phyloP scores from a whole-genome alignment of 1,139 yeast species.

The Suhomyces panamericanus region DNA sequence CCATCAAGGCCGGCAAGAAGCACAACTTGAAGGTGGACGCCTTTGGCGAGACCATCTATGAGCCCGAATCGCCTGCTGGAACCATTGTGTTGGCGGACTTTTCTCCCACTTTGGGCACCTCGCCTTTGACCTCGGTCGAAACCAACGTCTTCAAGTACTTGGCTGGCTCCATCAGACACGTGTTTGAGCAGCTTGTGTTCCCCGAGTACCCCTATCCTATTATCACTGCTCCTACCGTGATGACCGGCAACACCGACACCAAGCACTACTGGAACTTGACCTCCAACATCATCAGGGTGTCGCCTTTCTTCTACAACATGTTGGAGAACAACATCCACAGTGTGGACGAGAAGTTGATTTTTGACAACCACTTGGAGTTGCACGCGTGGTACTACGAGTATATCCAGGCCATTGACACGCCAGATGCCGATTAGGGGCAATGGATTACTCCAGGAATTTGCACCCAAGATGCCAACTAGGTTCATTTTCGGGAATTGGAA shows the following conservation, averaged over 20 bases:
- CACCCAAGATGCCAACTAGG: no score
- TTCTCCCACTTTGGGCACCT: conserved; percentile 27
- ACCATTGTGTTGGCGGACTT: conserved; percentile 22
- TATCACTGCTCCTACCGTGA: conserved; percentile 62
- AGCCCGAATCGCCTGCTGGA: conserved; percentile 24
- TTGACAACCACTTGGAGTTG: conserved; percentile 43
- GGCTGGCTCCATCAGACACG: conserved; percentile 46
- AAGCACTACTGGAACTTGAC: conserved; percentile 74
- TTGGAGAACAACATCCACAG: conserved; percentile 34
- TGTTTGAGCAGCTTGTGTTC: conserved; percentile 42
- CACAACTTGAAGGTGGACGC: conserved; percentile 18
- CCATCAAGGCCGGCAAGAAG: conserved; percentile 28
- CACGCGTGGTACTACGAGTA: conserved; percentile 44
- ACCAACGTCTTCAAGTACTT: conserved; percentile 44
- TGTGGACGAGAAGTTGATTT: conserved; percentile 40
- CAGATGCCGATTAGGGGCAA: conserved; percentile 13
- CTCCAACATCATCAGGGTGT: conserved; percentile 68
- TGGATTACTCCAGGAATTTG: no score
- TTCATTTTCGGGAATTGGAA: no score
- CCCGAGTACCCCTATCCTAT: conserved; percentile 40
- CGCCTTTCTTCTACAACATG: conserved; percentile 40
- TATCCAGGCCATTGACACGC: conserved; percentile 25
- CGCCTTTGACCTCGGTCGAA: conserved; percentile 39
- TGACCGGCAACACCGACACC: conserved; percentile 87
- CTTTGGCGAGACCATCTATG: conserved; percentile 22